phyloP scores from a whole-genome alignment of 805 yeast species.

The Saturnispora serradocipensis region DNA sequence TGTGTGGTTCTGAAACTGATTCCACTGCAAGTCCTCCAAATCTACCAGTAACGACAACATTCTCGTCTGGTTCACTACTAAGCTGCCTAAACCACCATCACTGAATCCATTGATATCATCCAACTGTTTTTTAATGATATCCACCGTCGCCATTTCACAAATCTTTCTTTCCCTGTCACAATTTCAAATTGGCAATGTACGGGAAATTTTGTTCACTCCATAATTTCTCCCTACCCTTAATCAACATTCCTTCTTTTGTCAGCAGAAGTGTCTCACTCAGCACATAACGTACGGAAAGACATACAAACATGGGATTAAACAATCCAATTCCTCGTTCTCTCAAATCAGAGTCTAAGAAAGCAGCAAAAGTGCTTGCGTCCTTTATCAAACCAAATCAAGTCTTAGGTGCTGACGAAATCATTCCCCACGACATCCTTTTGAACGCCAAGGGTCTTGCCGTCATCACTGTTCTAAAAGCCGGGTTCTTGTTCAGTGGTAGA shows the following conservation, averaged over 20 bases:
- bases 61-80: neutral
- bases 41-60: neutral
- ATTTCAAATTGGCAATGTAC: neutral
- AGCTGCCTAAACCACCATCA: neutral
- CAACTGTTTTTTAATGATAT: neutral
- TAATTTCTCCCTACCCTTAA: neutral
- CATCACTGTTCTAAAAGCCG: conserved; percentile 93
- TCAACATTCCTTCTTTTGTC: neutral
- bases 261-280: neutral
- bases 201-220: neutral
- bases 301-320: conserved; percentile 60
- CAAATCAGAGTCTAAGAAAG: conserved; percentile 84
- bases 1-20: neutral
- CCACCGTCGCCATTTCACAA: neutral
- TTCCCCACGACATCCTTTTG: conserved; percentile 79
- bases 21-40: conserved; percentile 1
- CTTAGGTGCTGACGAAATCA: conserved; percentile 78
- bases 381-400: conserved; percentile 93
- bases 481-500: conserved; percentile 90
- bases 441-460: conserved; percentile 91
- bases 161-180: neutral
- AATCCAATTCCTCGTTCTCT: conserved; percentile 92
- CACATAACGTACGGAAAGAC: neutral
- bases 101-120: neutral
- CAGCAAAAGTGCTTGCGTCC: conserved; percentile 82